These are phyloP conservation scores for Calycina herbarum DNA, from an alignment of 2,329 filamentous ascomycete genomes.

Conservation along the genomic window DNA sequence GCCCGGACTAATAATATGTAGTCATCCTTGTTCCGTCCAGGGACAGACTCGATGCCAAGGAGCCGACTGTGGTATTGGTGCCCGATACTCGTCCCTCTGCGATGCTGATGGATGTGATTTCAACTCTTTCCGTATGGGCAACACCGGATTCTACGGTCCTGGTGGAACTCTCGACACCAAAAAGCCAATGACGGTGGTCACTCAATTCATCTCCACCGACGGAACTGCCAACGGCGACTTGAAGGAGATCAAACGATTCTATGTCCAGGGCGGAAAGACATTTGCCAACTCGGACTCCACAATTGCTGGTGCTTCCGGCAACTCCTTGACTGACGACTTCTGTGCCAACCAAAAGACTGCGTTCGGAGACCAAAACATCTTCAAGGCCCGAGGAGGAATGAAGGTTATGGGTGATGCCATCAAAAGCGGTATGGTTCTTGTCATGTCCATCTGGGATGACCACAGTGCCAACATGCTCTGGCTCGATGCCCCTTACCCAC, in stretches of 20 bases:
- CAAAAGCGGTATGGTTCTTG: conserved; percentile 58
- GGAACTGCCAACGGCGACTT: conserved; percentile 51
- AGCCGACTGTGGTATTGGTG: conserved; percentile 46
- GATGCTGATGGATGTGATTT: conserved; percentile 64
- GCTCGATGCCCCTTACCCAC: conserved; percentile 69
- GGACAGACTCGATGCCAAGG: conserved; percentile 47
- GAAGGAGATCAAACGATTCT: conserved; percentile 55
- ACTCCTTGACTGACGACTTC: conserved; percentile 57
- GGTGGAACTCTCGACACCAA: conserved; percentile 53
- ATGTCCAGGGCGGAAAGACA: conserved; percentile 55
- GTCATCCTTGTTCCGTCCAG: conserved; percentile 52
- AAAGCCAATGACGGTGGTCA: conserved; percentile 56
- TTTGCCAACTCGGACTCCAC: conserved; percentile 51
- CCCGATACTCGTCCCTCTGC: conserved; percentile 55
- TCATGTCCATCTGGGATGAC: conserved; percentile 59
- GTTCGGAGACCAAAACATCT: conserved; percentile 56
- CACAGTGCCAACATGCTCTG: conserved; percentile 70
- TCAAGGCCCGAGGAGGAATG: conserved; percentile 56
- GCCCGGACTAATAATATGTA: conserved; percentile 13
- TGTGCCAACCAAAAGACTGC: conserved; percentile 56
- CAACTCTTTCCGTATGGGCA: conserved; percentile 61
- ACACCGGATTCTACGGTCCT: conserved; percentile 55
- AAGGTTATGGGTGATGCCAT: conserved; percentile 55
- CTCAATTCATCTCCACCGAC: conserved; percentile 57
- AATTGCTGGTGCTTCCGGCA: conserved; percentile 48